Percentiles rank a stretch among this genome's conserved stretches.
phyloP scores from a whole-genome alignment of 495 filamentous ascomycete species.

The Xylaria cubensis region DNA sequence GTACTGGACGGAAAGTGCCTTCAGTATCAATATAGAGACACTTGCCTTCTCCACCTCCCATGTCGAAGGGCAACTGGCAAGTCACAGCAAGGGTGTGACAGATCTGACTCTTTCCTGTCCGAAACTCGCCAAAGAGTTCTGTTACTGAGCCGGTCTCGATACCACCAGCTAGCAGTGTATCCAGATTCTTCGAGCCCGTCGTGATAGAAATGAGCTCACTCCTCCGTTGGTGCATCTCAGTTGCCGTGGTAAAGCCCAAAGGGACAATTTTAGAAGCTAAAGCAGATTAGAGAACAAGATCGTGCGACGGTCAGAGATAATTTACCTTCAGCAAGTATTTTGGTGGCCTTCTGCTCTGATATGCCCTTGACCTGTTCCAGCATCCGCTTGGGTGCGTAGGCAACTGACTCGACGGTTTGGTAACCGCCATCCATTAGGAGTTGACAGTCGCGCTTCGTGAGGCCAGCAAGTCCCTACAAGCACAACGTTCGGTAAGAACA shows the following conservation, averaged over 20 bases:
- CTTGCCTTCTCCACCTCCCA: slow-evolving; percentile 98
- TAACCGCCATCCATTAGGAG: slow-evolving; percentile 89
- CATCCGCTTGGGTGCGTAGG: slow-evolving; percentile 87
- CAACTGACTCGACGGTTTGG: slow-evolving; percentile 92
- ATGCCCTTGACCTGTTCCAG: slow-evolving; percentile 97
- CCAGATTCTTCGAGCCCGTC: slow-evolving; percentile 94
- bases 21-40: slow-evolving; percentile 99
- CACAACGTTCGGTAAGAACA: slow-evolving; percentile 26
- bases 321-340: slow-evolving; percentile 88
- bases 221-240: slow-evolving; percentile 96
- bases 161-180: slow-evolving; percentile 92
- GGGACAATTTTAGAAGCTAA: slow-evolving; percentile 93
- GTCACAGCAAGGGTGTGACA: slow-evolving; percentile 99
- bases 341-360: slow-evolving; percentile 92
- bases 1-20: slow-evolving; percentile 94
- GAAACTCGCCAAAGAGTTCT: slow-evolving; percentile 98
- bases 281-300: slow-evolving; percentile 25
- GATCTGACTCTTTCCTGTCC: slow-evolving; percentile 97
- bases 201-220: slow-evolving; percentile 98
- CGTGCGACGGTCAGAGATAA: neutral
- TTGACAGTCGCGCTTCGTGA: slow-evolving; percentile 95
- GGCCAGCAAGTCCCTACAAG: slow-evolving; percentile 74
- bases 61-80: slow-evolving; percentile 96
- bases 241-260: slow-evolving; percentile 99
- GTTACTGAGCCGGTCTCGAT: slow-evolving; percentile 97